Percentiles rank a stretch among this genome's conserved stretches.
Evolutionary conservation across 2,329 filamentous ascomycete genomes (phyloP).

Genomic region (Emergomyces pasteurianus): DNA sequence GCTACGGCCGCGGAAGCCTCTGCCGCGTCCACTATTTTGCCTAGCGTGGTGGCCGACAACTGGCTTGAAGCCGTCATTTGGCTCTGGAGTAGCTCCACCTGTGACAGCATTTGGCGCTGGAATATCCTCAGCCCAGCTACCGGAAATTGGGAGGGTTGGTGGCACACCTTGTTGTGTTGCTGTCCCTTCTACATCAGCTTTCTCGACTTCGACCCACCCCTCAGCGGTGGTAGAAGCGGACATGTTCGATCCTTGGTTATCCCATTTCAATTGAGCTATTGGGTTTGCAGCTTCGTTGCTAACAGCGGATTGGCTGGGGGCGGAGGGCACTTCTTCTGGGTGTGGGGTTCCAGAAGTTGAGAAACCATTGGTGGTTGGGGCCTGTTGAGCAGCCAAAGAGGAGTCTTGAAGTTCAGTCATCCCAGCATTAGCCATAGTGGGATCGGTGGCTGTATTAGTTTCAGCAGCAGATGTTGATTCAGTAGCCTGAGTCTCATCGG

Average conservation of each 20-base stretch:
- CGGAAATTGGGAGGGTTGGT: constrained; percentile 2
- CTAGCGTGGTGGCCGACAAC: constrained; percentile 22
- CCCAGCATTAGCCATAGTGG: constrained; percentile 48
- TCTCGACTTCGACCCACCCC: constrained; percentile 63
- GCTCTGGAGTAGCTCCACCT: background rate
- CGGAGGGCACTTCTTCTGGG: constrained; percentile 16
- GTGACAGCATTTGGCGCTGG: constrained; percentile 37
- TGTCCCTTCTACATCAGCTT: constrained; percentile 64
- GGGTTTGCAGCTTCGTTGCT: constrained; percentile 31
- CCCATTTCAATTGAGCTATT: constrained; percentile 44
- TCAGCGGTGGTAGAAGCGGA: constrained; percentile 44
- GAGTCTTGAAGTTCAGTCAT: constrained; percentile 46
- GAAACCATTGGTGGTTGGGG: constrained; percentile 37
- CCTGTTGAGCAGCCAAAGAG: constrained; percentile 44
- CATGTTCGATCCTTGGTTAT: constrained; percentile 35
- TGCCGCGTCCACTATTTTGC: constrained; percentile 24
- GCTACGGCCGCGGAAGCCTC: constrained; percentile 24
- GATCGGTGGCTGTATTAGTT: constrained; percentile 36
- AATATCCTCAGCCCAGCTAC: constrained; percentile 72
- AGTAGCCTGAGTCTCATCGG: constrained; percentile 36
- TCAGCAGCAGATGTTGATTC: constrained; percentile 25
- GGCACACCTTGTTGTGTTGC: constrained; percentile 36
- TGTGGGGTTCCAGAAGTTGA: constrained; percentile 8
- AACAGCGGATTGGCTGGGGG: constrained; percentile 30
- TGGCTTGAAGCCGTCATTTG: constrained; percentile 24